A percentile compares a stretch with the other conserved stretches of the same genome.
Evolutionary conservation across 352 stramenopile species (phyloP).

Genomic region (Globisporangium paroecandrum): DNA sequence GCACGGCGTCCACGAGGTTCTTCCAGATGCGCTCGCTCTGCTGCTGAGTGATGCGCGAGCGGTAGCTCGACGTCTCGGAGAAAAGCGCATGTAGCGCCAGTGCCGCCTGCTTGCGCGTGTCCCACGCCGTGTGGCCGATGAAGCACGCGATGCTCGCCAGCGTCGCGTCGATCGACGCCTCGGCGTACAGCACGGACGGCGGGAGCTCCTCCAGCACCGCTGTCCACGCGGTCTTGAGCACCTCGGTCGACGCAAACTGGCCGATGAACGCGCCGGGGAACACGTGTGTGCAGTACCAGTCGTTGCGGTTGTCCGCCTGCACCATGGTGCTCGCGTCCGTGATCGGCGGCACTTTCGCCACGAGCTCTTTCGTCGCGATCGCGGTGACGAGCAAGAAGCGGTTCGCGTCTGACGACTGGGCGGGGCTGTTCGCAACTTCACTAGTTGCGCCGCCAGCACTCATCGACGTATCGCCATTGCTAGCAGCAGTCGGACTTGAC

Average conservation of each 20-base stretch:
- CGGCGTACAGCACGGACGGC: conserved; percentile 52
- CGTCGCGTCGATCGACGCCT: conserved; percentile 40
- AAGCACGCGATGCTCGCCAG: conserved; percentile 42
- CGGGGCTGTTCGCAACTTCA: background rate
- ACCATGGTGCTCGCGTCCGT: conserved; percentile 33
- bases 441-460: background rate
- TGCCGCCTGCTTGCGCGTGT: conserved; percentile 65
- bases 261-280: conserved; percentile 76
- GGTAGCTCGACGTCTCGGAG: conserved; percentile 32
- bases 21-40: conserved; percentile 53
- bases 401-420: conserved; percentile 34
- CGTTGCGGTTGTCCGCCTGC: conserved; percentile 36
- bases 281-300: conserved; percentile 64
- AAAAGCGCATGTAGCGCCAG: conserved; percentile 64
- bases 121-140: conserved; percentile 70
- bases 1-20: conserved; percentile 47
- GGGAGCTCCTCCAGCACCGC: conserved; percentile 64
- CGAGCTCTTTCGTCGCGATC: conserved; percentile 62
- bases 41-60: conserved; percentile 32
- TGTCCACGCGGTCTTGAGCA: conserved; percentile 51
- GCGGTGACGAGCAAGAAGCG: conserved; percentile 72
- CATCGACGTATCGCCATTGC: background rate
- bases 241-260: conserved; percentile 51
- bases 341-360: conserved; percentile 55
- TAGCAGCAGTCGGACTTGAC: background rate